These are phyloP conservation scores for Penicillium antarcticum DNA, from an alignment of 495 filamentous ascomycete species.

Conservation along the genomic window DNA sequence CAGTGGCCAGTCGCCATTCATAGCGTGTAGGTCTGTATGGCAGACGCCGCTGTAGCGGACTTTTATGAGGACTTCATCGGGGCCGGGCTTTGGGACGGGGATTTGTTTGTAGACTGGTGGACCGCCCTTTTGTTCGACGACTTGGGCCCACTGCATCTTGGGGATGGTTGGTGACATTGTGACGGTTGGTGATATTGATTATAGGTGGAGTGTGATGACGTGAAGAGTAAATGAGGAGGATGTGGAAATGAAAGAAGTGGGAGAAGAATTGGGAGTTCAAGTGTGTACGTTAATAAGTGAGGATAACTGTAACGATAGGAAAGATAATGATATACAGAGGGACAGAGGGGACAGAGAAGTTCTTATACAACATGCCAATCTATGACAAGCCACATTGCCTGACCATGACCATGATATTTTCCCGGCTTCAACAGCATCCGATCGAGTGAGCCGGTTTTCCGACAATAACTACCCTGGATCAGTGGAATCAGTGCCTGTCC, in stretches of 20 bases:
- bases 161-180: constrained; percentile 49
- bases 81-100: constrained; percentile 69
- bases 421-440: not conserved
- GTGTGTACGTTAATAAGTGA: not conserved
- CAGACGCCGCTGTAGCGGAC: constrained; percentile 93
- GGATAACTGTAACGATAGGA: no score
- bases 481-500: no score
- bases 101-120: constrained; percentile 79
- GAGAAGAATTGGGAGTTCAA: not conserved
- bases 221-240: not conserved
- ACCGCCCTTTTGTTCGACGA: constrained; percentile 73
- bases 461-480: not conserved
- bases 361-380: not conserved
- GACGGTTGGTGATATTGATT: not conserved
- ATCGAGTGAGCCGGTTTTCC: not conserved
- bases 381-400: not conserved
- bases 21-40: constrained; percentile 83
- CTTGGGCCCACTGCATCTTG: constrained; percentile 80
- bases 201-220: not conserved
- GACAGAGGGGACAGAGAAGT: not conserved
- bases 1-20: constrained; percentile 87
- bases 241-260: not conserved
- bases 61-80: constrained; percentile 87
- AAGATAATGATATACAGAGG: not conserved
- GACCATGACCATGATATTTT: not conserved